Percentiles rank a stretch among this genome's conserved stretches.
Evolutionary conservation across 2,329 filamentous ascomycete species (phyloP).

Genomic region (Fusarium mangiferae): DNA sequence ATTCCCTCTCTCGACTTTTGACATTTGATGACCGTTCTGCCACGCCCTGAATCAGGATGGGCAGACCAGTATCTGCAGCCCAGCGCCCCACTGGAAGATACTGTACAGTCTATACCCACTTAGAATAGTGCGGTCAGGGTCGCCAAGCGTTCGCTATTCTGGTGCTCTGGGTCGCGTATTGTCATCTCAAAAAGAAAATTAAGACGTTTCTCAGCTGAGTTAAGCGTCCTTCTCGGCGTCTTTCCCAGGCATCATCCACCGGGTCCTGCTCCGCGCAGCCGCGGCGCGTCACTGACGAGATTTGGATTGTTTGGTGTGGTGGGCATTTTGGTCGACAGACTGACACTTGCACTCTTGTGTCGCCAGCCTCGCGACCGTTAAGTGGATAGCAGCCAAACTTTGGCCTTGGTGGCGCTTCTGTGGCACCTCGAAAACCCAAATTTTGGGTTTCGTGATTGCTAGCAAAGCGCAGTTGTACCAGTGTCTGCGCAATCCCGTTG

Average conservation of each 20-base stretch:
- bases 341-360: constrained; percentile 11
- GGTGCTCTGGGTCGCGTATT: constrained; percentile 23
- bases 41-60: constrained; percentile 41
- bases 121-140: constrained; percentile 34
- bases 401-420: constrained; percentile 28
- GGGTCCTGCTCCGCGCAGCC: constrained; percentile 29
- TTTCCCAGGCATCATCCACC: constrained; percentile 35
- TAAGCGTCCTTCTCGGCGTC: constrained; percentile 37
- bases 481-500: constrained; percentile 3
- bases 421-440: constrained; percentile 14
- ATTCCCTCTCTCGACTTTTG: constrained; percentile 19
- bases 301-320: constrained; percentile 30
- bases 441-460: constrained; percentile 19
- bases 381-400: constrained; percentile 21
- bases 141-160: constrained; percentile 38
- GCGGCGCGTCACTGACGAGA: constrained; percentile 34
- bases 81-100: constrained; percentile 36
- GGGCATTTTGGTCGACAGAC: constrained; percentile 13
- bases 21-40: constrained; percentile 20
- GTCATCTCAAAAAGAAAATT: constrained; percentile 18
- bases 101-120: constrained; percentile 24
- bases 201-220: constrained; percentile 42
- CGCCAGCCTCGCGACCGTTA: constrained; percentile 38
- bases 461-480: constrained; percentile 6
- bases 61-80: constrained; percentile 29